Conservation (phyloP, 2,329 filamentous ascomycete species). For the Cryphonectria radicalis region DNA sequence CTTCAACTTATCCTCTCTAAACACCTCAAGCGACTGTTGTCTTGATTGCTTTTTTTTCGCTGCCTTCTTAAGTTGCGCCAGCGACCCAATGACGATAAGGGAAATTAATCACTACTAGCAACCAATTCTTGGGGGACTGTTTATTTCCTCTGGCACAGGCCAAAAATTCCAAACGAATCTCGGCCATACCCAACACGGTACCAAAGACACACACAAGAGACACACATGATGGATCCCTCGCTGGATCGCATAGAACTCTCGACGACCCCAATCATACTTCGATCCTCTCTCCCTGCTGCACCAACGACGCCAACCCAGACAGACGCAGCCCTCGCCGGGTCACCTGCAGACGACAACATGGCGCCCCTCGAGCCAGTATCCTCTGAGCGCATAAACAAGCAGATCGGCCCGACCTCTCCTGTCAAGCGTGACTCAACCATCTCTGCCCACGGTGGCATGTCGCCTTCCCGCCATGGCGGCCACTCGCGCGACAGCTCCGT, state of each 20-base stretch:
- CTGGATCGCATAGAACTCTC: constrained; percentile 18
- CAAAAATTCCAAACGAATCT: constrained; percentile 5
- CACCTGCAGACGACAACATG: constrained; percentile 23
- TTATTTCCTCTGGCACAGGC: neutral
- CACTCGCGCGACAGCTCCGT: constrained; percentile 63
- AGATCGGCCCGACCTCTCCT: constrained; percentile 39
- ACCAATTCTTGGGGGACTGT: constrained; percentile 8
- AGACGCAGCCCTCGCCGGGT: constrained; percentile 7
- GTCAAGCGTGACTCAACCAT: constrained; percentile 30
- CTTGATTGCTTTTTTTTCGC: neutral
- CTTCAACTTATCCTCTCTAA: neutral
- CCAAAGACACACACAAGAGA: neutral
- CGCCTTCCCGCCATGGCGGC: constrained; percentile 44
- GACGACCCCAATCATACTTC: constrained; percentile 22
- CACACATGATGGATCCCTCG: constrained; percentile 24
- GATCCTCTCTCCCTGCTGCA: constrained; percentile 9
- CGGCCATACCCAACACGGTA: constrained; percentile 5
- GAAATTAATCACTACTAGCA: constrained; percentile 7
- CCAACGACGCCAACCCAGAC: constrained; percentile 22
- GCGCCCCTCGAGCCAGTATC: constrained; percentile 63
- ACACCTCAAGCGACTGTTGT: neutral
- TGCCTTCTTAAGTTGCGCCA: neutral
- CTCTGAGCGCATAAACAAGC: constrained; percentile 66
- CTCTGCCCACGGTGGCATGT: constrained; percentile 37
- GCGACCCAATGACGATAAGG: neutral